Evolutionary conservation across 2,329 filamentous ascomycete species (phyloP), one percentile per base, ranked within the genome.

Genomic region (Penicillium nordicum): DNA sequence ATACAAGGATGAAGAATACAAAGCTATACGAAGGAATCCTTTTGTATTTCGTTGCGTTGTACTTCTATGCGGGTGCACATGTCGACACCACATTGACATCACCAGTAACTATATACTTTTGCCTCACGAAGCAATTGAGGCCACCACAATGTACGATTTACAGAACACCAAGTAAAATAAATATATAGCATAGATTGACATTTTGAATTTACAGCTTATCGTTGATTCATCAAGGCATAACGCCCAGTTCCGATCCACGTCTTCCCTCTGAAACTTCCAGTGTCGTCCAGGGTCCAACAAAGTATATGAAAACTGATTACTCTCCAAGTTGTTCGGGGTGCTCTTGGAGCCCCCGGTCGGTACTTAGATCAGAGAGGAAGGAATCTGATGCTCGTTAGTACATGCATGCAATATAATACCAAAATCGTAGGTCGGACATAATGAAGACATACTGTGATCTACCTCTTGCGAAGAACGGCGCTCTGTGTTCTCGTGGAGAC

Each of bases 401-500:
- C 38, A 8, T 21, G 21, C 0, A 7, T 21, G 21, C 0, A 7
- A 37, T 16, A 23, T 25, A 4, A 37, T 16, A 9, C 12, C 7
- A 0, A 5, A 2, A 1, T 21, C 1, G 1, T 29, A n/a, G 29
- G 16, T 32, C 12, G 10, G 29, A 2, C 7, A 5, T 25, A 41
- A 9, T 1, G 3, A 16, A 25, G 8, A 50, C 57, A 43, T 61
- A 64, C 62, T 44, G 25, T 53, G 52, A n/a, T 58, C 51, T 14
- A 58, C 52, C n/a, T 58, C 55, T 11, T 55, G 43, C 1, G 58
- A 55, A 4, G 54, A 48, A 9, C 32, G 55, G 36, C 64, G 64
- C 25, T 64, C 63, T 16, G 58, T 65, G n/a, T 53, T 46, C 43
- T 52, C 46, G 10, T 63, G 56, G 0, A 66, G 55, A 30, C 60